Base-by-base conservation (phyloP, 257 asterid genomes). In the Petrea volubilis region DNA sequence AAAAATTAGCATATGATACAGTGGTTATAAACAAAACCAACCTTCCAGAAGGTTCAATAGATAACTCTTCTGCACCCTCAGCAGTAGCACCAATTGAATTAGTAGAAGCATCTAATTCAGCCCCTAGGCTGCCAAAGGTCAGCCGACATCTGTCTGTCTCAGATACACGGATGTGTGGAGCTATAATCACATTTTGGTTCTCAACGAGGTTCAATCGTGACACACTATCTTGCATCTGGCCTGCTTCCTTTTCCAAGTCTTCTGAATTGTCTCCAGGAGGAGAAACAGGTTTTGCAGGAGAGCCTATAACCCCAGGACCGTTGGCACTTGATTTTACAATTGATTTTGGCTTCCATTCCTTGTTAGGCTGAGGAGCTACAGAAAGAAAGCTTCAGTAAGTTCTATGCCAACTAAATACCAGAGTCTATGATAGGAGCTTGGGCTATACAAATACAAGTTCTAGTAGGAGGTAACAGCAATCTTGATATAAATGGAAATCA, bases 291-390 rank as follows among this genome's bases (percentile, higher is more conserved):
- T 87, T 76, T 60, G 82, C 76, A 82, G 92, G 80, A 64, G 71
- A 55, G 64, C 86, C 96, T 80, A 79, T 83, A 79, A 86, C 80
- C 46, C 88, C 93, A 44, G 88, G 85, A 61, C 84, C 79, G 31
- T 68, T 86, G 29, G 72, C 79, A 70, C 71, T 77, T 41, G 86
- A 66, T 82, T 87, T 95, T 71, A 79, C 82, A 79, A 73, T 86
- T 57, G 89, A 77, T 77, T 95, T 95, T 59, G 96, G 98, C 79
- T 95, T 95, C 99, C 99, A 95, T 82, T 93, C 95, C 85, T 88
- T 93, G 46, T 85, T 87, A 51, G 90, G 87, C 84, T 85, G 92
- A 72, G 89, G 25, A 59, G 83, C 92, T 93, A 75, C 81, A 70
- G 53, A 70, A 79, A 25, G 68, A 79, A 57, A 73, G 49, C 67